These are phyloP conservation scores for Ensete glaucum DNA, from an alignment of 176 grass and related monocot genomes.

Conservation along the genomic window DNA sequence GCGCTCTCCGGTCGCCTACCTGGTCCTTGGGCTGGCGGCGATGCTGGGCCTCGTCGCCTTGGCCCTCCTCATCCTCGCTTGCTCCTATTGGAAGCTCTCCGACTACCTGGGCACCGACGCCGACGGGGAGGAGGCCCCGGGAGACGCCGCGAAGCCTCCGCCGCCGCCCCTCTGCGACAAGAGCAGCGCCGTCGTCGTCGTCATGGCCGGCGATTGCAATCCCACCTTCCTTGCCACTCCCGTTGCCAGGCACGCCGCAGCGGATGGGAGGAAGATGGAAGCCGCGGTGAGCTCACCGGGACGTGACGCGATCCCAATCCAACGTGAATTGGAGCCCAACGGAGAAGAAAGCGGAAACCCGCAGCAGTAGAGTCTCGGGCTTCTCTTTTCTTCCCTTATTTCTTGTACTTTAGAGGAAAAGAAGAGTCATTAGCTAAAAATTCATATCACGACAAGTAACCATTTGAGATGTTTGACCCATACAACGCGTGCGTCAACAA, in stretches of 20 bases:
- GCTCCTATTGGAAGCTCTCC: conserved; percentile 91
- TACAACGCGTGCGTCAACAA: too few species aligned
- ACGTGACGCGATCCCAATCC: neutral
- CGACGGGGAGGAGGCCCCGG: neutral
- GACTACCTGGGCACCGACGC: conserved; percentile 37
- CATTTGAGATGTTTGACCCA: too few species aligned
- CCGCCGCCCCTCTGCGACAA: neutral
- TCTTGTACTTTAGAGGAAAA: too few species aligned
- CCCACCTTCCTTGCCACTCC: conserved; percentile 14
- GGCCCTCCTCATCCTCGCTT: conserved; percentile 81
- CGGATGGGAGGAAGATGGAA: neutral
- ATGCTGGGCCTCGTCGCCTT: conserved; percentile 84
- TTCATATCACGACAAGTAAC: too few species aligned
- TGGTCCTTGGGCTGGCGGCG: conserved; percentile 68
- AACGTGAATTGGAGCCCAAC: neutral
- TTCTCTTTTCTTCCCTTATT: too few species aligned
- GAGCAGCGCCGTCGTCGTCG: conserved; percentile 1
- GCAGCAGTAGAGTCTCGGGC: too few species aligned
- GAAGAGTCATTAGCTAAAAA: too few species aligned
- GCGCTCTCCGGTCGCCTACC: conserved; percentile 83
- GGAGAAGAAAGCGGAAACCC: too few species aligned
- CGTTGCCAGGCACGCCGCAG: neutral
- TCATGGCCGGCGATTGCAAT: conserved; percentile 25
- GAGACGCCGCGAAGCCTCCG: neutral
- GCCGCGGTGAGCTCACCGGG: neutral